phyloP scores from a whole-genome alignment of 805 yeast genomes.

The Schizosaccharomyces octosporus region DNA sequence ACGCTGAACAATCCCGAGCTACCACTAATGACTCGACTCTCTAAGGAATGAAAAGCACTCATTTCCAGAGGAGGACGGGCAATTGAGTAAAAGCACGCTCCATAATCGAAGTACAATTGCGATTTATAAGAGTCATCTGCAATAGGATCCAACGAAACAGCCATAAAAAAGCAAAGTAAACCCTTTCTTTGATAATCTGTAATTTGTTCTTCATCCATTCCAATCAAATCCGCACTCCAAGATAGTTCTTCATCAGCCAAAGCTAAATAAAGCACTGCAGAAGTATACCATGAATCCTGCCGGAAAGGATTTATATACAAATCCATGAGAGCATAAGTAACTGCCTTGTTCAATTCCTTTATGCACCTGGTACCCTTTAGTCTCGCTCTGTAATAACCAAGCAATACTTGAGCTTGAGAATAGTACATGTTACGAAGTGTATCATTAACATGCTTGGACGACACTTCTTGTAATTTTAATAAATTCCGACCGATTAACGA shows the following conservation, averaged over 20 bases:
- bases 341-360: constrained; percentile 55
- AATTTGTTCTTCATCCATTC: constrained; percentile 27
- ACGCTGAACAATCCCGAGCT: constrained; percentile 9
- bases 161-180: constrained; percentile 50
- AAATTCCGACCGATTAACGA: constrained; percentile 4
- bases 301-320: constrained; percentile 25
- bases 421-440: constrained; percentile 11
- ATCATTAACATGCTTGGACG: neutral
- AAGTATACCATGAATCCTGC: constrained; percentile 62
- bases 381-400: constrained; percentile 44
- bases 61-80: constrained; percentile 14
- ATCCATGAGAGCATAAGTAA: constrained; percentile 26
- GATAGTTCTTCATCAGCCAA: constrained; percentile 70
- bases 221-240: constrained; percentile 76
- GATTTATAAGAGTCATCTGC: neutral
- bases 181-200: constrained; percentile 3
- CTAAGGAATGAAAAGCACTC: constrained; percentile 25
- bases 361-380: constrained; percentile 47
- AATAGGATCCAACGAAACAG: constrained; percentile 12
- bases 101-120: constrained; percentile 16
- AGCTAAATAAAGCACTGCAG: constrained; percentile 57
- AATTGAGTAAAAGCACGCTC: constrained; percentile 26
- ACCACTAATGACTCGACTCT: constrained; percentile 17
- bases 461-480: constrained; percentile 18
- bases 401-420: constrained; percentile 39